Evolutionary conservation across 495 filamentous ascomycete genomes (phyloP), one percentile per base, ranked within the genome.

Genomic region (Patellaria atrata): DNA sequence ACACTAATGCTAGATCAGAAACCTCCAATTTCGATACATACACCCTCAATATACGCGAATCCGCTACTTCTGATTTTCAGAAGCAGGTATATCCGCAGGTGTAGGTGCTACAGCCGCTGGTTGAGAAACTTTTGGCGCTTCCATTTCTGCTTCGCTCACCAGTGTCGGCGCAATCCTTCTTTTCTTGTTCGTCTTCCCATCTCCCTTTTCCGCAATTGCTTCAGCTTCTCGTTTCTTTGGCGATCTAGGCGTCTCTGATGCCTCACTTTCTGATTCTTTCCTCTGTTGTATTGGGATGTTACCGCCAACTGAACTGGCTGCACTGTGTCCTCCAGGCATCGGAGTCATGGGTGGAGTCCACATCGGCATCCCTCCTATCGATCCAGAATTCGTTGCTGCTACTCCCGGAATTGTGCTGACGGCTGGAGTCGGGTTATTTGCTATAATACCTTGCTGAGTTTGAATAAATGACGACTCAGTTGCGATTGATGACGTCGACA

Each of bases 401-500:
- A 60, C 34, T 5, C 53, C 44, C 2, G 57, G 57, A 1, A 60
- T 20, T 4, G 39, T 41, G 17, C 42, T 38, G 44, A 60, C 44
- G 32, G 34, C 35, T 1, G 57, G 57, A 4, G 53, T 60, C 2
- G 57, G 47, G 13, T 50, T 43, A 37, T 52, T 57, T 36, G 45
- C 40, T 9, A 47, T 38, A 8, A 45, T 36, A 8, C 21, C 35
- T 19, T 51, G 42, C 18, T 55, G 51, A 8, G 30, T 28, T 9
- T 39, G 50, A 1, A 50, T 52, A 25, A 59, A 54, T 6, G 59
- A 59, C n/a, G 53, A 54, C 19, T 51, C 46, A 5, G 83, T 91
- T 6, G 75, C 67, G 11, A 86, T 66, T n/a, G 85, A 94, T 2
- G 82, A 85, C 3, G 76, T 68, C 6, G 89, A 94, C 41, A 79